Evolutionary conservation across 306 rosid species (phyloP), one percentile per base, ranked within the genome.

Genomic region (Arachis hypogaea): DNA sequence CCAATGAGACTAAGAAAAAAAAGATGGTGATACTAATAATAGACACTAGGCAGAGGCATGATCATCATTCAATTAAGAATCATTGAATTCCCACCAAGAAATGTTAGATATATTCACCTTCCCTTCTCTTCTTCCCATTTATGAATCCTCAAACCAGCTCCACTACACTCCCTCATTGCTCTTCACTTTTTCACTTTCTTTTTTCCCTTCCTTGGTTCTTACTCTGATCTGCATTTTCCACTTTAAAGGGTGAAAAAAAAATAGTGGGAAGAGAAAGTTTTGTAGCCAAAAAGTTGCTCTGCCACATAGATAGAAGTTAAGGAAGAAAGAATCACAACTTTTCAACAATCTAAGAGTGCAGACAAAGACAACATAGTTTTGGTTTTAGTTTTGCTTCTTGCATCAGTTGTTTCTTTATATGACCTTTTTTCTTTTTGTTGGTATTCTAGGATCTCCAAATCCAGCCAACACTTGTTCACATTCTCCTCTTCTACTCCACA

Each of bases 1-100:
- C 28, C 28, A 22, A 22, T 22, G 28, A 5, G 5, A 18, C 65
- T 64, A 18, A 33, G 4, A 63, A 14, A 22, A 8, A 8, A 44
- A 57, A 68, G 68, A 46, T 63, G 64, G 58, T 60, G 75, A 78
- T 59, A 16, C 68, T 52, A n/a, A 78, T 59, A 16, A 72, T 52
- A n/a, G 29, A 30, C 79, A 59, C 87, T 74, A 30, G 2, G 2
- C 36, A 1, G 36, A 30, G 3, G 2, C 4, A 33, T 33, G 38
- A 33, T 33, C 2, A 66, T 64, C 71, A 58, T 79, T 71, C 70
- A 52, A 78, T 5, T 81, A 83, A 83, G 84, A 82, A 87, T 85
- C 92, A 89, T 85, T 90, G 85, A 93, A 87, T 87, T 85, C 85
- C 81, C 82, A 85, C 90, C 88, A 71, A 79, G 71, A 77, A 80